Evolutionary conservation across 2,329 filamentous ascomycete species (phyloP), one percentile per base, ranked within the genome.

Genomic region (Parastagonospora nodorum): DNA sequence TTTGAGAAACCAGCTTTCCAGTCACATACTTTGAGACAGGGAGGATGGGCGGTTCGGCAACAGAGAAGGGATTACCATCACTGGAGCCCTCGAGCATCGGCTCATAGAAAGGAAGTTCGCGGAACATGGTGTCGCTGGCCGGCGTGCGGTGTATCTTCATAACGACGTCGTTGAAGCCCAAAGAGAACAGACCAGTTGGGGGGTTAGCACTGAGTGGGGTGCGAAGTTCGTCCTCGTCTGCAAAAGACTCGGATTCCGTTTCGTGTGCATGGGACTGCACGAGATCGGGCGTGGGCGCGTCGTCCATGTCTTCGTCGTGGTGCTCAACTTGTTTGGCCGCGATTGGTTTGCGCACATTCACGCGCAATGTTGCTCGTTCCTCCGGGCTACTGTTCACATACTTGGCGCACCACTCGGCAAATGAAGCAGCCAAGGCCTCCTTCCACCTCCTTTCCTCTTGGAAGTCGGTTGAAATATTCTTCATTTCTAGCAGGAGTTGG

Each of bases 401-500:
- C 61, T 93, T 87, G 0, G 88, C 90, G 72, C 93, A 97, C 64
- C 88, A 89, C 64, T 87, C 80, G 1, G 92, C 94, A 52, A 96
- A 80, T 50, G 87, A 91, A 51, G 87, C 88, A 5, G 92, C 92
- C 31, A 88, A 83, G 2, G 88, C 84, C 67, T 85, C 86, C 75
- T 97, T 97, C 92, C 92, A 96, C 71, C 96, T 96, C 35, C 91
- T 81, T 72, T 97, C 94, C 74, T 97, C 90, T 44, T 89, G 84
- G 67, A 97, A 97, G 74, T 99, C 94, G 1, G 92, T 97, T 43
- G 92, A 85, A 90, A 99, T 95, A 93, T 93, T 97, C 72, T 92
- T 96, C 84, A 93, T 90, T 77, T 99, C 92, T 61, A 92, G 84
- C 29, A 99, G 78, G 48, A 97, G 73, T 45, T 93, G 82, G 74